phyloP scores from a whole-genome alignment of 805 yeast species.

The Limtongia smithiae region DNA sequence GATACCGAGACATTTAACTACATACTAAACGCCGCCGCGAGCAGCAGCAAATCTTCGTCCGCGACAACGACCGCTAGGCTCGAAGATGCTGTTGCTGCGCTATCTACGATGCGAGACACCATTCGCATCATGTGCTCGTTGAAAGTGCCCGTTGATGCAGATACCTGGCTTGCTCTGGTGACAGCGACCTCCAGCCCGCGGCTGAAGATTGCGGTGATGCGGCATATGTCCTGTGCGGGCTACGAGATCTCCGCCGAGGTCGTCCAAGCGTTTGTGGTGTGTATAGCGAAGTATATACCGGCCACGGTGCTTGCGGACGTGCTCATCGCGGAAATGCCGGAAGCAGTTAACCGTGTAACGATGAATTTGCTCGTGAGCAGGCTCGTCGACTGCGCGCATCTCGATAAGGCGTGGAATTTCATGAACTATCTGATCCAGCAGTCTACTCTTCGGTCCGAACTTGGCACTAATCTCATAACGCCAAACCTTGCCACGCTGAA shows the following conservation, averaged over 20 bases:
- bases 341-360: not conserved
- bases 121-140: slow-evolving; percentile 7
- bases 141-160: slow-evolving; percentile 5
- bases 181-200: slow-evolving; percentile 2
- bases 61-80: not conserved
- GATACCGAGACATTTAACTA: slow-evolving; percentile 15
- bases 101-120: not conserved
- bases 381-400: not conserved
- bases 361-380: slow-evolving; percentile 6
- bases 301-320: not conserved
- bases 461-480: too few relatives aligned
- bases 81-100: not conserved
- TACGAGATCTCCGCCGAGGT: slow-evolving; percentile 1
- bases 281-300: not conserved
- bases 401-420: slow-evolving; percentile 14
- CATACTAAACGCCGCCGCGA: slow-evolving; percentile 5
- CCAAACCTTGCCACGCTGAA: slow-evolving; percentile 14
- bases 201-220: slow-evolving; percentile 6
- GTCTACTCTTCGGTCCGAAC: not conserved
- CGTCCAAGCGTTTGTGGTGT: slow-evolving; percentile 5
- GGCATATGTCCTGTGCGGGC: slow-evolving; percentile 12
- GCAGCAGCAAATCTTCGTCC: not conserved
- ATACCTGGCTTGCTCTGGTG: slow-evolving; percentile 11
- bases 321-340: slow-evolving; percentile 1
- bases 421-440: slow-evolving; percentile 1